Base-by-base conservation (phyloP, 1,284 basidiomycete genomes). In the Moesziomyces antarcticus region DNA sequence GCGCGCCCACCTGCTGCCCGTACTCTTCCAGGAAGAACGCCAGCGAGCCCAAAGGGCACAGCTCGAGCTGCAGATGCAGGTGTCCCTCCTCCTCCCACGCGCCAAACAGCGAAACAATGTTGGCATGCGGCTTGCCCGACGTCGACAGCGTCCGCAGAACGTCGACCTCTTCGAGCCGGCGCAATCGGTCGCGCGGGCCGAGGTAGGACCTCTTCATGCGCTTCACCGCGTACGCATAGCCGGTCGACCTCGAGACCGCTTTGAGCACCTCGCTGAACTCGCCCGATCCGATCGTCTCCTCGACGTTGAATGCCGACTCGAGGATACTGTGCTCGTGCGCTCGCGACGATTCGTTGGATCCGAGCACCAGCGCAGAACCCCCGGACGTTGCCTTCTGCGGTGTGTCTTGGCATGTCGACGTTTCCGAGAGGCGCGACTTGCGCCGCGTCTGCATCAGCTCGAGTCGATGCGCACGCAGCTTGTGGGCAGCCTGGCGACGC, bases 41-140 rank as follows among this genome's bases (percentile, higher is more conserved):
- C 72, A 99, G 89, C 82, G 93, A 96, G 61, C 97, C 97, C 65
- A 92, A 88, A 74, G 92, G 91, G 85, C 97, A 99, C 37, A 98
- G 88, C 85, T 99, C 97, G 3, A 95, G 97, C 82, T 92, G 93
- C 77, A 99, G 95, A 85, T 89, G 97, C 33, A 99, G 87, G 62
- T 90, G 89, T 55, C 94, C 91, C 66, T 92, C 89, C 85, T 99
- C 93, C 85, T 99, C 96, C 97, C 97, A 99, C 61, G 93, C 94
- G 85, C 97, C 93, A 62, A 93, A 88, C 77, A 97, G 95, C n/a
- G 88, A 88, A 49, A 99, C 89, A 20, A 98, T 90, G 65, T 73
- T 69, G 41, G 73, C 61, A 49, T 76, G 75, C 16, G 69, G 59
- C 51, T 69, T 64, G 30, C 59, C 69, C 11, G 48, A 50, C 5